A percentile compares a stretch with the other conserved stretches of the same genome.
phyloP scores from a whole-genome alignment of 129 eudicot genomes.

The Tagetes patula region DNA sequence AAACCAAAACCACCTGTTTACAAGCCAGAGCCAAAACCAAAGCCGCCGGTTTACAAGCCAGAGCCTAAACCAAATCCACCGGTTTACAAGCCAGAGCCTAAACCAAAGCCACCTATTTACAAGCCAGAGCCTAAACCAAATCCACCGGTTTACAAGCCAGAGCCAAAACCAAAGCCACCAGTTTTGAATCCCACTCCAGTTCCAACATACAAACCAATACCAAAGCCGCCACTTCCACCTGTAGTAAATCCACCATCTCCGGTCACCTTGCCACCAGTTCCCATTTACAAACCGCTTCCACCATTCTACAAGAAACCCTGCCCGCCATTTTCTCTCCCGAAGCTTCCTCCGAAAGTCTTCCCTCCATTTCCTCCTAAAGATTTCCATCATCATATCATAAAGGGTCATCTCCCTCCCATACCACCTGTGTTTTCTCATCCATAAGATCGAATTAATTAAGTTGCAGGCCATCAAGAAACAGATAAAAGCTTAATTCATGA shows the following conservation, averaged over 20 bases:
- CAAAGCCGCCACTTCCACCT: conserved; percentile 25
- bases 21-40: conserved; percentile 4
- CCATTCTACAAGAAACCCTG: conserved; percentile 44
- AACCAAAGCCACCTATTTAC: conserved; percentile 10
- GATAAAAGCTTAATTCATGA: conserved; percentile 24
- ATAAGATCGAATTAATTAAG: not conserved
- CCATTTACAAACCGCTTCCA: conserved; percentile 30
- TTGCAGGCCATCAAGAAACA: conserved; percentile 16
- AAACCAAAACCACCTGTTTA: conserved; percentile 15
- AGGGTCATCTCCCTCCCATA: conserved; percentile 33
- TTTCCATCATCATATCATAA: conserved; percentile 40
- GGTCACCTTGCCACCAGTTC: conserved; percentile 9
- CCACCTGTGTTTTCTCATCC: conserved; percentile 42
- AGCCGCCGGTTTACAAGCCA: conserved; percentile 13
- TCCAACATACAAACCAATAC: conserved; percentile 36
- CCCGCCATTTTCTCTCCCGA: conserved; percentile 40
- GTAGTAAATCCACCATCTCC: conserved; percentile 22
- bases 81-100: conserved; percentile 6
- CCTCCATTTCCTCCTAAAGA: conserved; percentile 37
- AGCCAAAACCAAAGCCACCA: conserved; percentile 36
- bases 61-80: not conserved
- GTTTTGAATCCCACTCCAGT: conserved; percentile 11
- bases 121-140: conserved; percentile 23
- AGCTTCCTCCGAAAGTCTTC: conserved; percentile 30
- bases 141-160: conserved; percentile 17